Evolutionary conservation across 2,329 filamentous ascomycete species (phyloP), one percentile per base, ranked within the genome.

Genomic region (Hymenoscyphus linearis): DNA sequence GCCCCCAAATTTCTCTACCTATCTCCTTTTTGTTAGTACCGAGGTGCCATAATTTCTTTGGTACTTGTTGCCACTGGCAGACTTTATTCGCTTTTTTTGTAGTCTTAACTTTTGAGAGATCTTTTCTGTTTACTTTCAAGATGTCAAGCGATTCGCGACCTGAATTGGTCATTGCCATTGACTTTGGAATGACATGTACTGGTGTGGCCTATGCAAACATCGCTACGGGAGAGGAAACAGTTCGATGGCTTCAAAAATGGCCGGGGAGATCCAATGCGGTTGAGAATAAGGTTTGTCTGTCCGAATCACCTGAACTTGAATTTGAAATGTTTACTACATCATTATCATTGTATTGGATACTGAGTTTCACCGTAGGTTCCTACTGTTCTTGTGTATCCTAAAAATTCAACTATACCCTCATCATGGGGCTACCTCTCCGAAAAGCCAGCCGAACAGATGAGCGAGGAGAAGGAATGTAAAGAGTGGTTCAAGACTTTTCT

Each of bases 401-500:
- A 61, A 10, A 58, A 65, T 25, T 56, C 54, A 3, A 31, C 14
- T 13, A 58, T 12, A 6, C 62, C 64, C 5, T 65, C 64, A 4
- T 65, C 62, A 35, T 77, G 75, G 75, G 75, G 75, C 0, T 76
- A 76, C 57, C 61, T 69, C 6, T 75, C 69, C 31, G 73, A 77
- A 55, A 63, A 53, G 16, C 34, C 56, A 1, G 52, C 60, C 12
- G 66, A 67, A 55, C 61, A 71, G 26, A 69, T 66, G 26, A 60
- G 53, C 12, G 62, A 73, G n/a, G 68, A 73, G 12, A 62, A 67
- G 9, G 69, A 73, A 7, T 63, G 71, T 36, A 67, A 70, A 34
- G 74, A 75, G 55, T 74, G 71, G 63, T 76, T 76, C 71, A 76
- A 76, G 56, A 67, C 74, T 13, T 72, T 73, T 52, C 69, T 76